Evolutionary conservation across 2,329 filamentous ascomycete genomes (phyloP).

Genomic region (Trichophyton simii): DNA sequence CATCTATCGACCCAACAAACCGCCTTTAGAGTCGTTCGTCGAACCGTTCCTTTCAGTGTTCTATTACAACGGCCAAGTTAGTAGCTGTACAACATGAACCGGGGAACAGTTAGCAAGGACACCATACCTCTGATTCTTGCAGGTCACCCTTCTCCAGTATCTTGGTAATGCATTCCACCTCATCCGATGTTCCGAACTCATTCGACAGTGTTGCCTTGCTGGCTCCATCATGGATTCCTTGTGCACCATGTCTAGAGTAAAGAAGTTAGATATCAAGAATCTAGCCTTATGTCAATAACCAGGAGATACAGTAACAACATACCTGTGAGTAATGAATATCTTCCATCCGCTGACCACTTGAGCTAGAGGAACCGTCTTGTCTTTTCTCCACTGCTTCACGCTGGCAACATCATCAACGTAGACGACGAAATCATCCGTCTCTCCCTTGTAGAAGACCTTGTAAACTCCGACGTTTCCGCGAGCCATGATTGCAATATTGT

Average conservation of each 20-base stretch:
- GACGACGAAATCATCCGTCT: constrained; percentile 55
- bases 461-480: constrained; percentile 57
- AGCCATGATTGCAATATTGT: constrained; percentile 41
- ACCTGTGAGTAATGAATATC: constrained; percentile 84
- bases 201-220: constrained; percentile 63
- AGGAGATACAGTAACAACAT: constrained; percentile 30
- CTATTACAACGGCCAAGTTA: constrained; percentile 16
- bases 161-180: constrained; percentile 68
- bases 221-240: constrained; percentile 65
- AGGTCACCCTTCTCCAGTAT: constrained; percentile 66
- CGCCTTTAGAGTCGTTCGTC: constrained; percentile 20
- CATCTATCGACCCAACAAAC: constrained; percentile 10
- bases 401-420: constrained; percentile 49
- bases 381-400: constrained; percentile 69
- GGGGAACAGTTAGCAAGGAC: not conserved
- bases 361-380: constrained; percentile 64
- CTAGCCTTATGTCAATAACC: constrained; percentile 1
- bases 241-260: constrained; percentile 59
- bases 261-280: not conserved
- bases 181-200: constrained; percentile 71
- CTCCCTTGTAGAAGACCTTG: constrained; percentile 81
- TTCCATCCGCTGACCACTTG: constrained; percentile 82
- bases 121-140: constrained; percentile 47
- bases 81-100: not conserved
- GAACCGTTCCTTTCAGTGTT: constrained; percentile 22